These are phyloP conservation scores for Phytophthora tentaculata DNA, from an alignment of 352 stramenopile species.

Conservation along the genomic window DNA sequence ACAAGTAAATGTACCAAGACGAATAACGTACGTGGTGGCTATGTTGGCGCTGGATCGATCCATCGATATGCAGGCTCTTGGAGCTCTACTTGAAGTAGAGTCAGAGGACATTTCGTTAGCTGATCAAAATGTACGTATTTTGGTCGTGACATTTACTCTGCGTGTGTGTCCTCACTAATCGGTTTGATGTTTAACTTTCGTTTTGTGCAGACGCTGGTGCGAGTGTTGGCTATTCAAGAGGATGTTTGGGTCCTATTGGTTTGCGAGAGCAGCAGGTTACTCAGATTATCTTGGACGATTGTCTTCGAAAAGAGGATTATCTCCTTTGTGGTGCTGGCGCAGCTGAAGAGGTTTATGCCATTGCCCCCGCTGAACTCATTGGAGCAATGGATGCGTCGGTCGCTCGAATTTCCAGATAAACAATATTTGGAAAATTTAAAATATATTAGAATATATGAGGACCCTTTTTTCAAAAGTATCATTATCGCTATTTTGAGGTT, in stretches of 20 bases:
- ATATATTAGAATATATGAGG: too few species aligned
- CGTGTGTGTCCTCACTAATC: background rate
- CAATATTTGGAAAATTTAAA: too few species aligned
- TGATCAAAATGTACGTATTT: constrained; percentile 43
- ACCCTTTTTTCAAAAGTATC: too few species aligned
- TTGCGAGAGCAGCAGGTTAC: constrained; percentile 55
- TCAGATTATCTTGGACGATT: constrained; percentile 60
- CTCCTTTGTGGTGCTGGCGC: constrained; percentile 62
- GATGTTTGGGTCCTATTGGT: constrained; percentile 68
- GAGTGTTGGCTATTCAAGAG: constrained; percentile 67
- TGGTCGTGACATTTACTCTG: background rate
- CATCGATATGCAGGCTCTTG: constrained; percentile 62
- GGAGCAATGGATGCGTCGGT: constrained; percentile 11
- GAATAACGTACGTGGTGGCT: constrained; percentile 45
- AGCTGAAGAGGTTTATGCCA: constrained; percentile 57
- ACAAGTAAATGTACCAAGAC: background rate
- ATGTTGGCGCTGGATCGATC: constrained; percentile 55
- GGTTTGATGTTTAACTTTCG: constrained; percentile 1
- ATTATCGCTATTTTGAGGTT: too few species aligned
- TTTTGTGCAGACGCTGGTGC: constrained; percentile 49
- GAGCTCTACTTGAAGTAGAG: constrained; percentile 27
- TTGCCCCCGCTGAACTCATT: constrained; percentile 34
- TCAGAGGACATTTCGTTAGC: constrained; percentile 45
- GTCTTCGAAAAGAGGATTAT: constrained; percentile 26
- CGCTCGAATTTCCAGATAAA: constrained; percentile 30